Base-by-base conservation (phyloP, 352 stramenopile genomes). In the Pythium graminicola region DNA sequence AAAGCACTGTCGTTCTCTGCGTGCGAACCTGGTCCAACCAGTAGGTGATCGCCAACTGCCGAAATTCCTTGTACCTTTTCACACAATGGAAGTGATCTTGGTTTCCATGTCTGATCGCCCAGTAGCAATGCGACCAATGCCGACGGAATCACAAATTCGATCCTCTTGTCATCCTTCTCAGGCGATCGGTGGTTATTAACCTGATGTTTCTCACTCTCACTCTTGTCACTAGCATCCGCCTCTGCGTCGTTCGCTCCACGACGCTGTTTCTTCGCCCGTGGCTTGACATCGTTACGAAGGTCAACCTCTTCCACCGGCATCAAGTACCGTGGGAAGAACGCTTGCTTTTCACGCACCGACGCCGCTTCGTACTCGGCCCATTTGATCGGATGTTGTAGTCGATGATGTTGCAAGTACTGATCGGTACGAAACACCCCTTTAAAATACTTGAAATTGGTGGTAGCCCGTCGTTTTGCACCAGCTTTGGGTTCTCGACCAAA, bases 331-430 rank as follows among this genome's bases (percentile, higher is more conserved):
- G 73, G 67, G 63, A 87, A 87, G 55, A 85, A 87, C 3, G 28
- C 31, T 23, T 48, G 50, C 54, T 81, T 81, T 39, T 77, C 65
- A 13, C 70, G 58, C 14, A 83, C 60, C 0, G 62, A 64, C 22
- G 65, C 64, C 1, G 51, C 40, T n/a, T 76, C 60, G 49, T 87
- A 87, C 29, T 53, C 52, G 24, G 50, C 45, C 76, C 73, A 87
- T 38, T 61, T 65, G 42, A 60, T 41, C 46, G 65, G 57, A 55
- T 87, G 76, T 39, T 76, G 75, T 39, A 79, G 59, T n/a, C 67
- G 45, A 45, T 83, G 62, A 72, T 87, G 76, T 57, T 87, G 76
- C 56, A 80, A 33, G 63, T 85, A 87, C 65, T 85, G 76, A 57
- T 87, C 73, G 29, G 76, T 85, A 44, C 76, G 70, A 54, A 85